Conservation (phyloP, 164 flowering plant genomes). For the Aristolochia fimbriata region DNA sequence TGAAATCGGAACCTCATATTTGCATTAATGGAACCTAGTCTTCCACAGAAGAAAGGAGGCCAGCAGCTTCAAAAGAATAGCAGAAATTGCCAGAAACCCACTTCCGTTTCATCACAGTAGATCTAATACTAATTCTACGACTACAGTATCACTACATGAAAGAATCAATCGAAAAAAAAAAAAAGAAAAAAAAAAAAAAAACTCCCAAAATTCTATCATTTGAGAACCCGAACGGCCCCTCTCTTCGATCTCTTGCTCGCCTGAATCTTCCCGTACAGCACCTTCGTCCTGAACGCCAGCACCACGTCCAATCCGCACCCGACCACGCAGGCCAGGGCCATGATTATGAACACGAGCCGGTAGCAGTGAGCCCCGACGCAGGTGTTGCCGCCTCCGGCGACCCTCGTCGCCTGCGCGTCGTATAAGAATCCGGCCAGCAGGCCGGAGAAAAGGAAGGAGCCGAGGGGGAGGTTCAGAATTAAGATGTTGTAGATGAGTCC, state of each 20-base stretch:
- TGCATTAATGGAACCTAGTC: too few relatives aligned
- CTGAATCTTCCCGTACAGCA: conserved; percentile 39
- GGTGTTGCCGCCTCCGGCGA: conserved; percentile 62
- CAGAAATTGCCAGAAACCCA: too few relatives aligned
- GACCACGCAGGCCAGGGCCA: conserved; percentile 55
- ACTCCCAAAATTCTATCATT: conserved; percentile 1
- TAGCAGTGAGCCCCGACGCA: conserved; percentile 80
- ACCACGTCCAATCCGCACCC: conserved; percentile 64
- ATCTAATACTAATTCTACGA: too few relatives aligned
- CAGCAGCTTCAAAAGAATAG: too few relatives aligned
- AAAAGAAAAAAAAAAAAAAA: background rate
- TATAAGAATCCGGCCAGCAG: conserved; percentile 73
- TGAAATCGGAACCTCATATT: too few relatives aligned
- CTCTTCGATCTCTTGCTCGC: conserved; percentile 30
- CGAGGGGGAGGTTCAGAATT: conserved; percentile 78
- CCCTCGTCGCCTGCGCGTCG: conserved; percentile 56
- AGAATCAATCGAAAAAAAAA: background rate
- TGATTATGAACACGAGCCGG: conserved; percentile 63
- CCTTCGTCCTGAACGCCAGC: conserved; percentile 48
- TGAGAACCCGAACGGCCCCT: conserved; percentile 2
- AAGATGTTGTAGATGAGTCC: conserved; percentile 83
- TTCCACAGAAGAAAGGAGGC: too few relatives aligned
- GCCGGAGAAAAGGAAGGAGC: conserved; percentile 91
- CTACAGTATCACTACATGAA: too few relatives aligned
- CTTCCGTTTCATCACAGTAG: too few relatives aligned